Base-by-base conservation (phyloP, 441 rosid species). In the Bruguiera hainesii region DNA sequence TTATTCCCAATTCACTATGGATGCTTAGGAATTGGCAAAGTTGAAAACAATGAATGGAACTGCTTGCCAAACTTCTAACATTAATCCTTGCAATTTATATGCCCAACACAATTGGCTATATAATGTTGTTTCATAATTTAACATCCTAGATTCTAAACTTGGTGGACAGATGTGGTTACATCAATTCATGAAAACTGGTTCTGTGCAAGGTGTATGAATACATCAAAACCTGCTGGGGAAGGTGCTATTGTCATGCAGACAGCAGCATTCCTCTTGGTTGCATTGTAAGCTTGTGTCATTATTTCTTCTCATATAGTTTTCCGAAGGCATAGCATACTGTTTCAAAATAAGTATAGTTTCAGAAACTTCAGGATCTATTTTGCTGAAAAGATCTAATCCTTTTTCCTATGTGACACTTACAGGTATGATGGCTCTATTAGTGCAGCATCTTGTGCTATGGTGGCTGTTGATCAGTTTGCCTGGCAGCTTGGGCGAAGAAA, bases 381-480 rank as follows among this genome's bases (percentile, higher is more conserved):
- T 51, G 48, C 10, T 30, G 7, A 21, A 48, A 57, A 18, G 9
- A n/a, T 48, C 52, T 9, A 4, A 11, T 8, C 28, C 20, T 63
- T 25, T 50, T 57, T 20, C 18, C 3, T 37, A 13, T 3, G 28
- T 31, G n/a, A 31, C 57, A 60, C 59, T 61, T 68, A 60, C 79
- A 90, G 98, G 72, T 93, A 93, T 61, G 93, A 87, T 61, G 97
- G 97, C 30, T 86, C 97, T 26, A 71, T 87, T 58, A 89, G 94
- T 51, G 78, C 88, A 18, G 98, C 96, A 67, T 86, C 93, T 16
- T 80, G 80, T 66, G 91, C 97, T 56, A 70, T 90, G 85, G 84
- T 72, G 52, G 87, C 96, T 18, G 86, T 76, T 63, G 96, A 93
- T 76, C 95, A 89, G 64, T 78, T 93, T 68, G 76, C 72, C 0